Conservation (phyloP, 2,329 filamentous ascomycete genomes). For the Domatiomyces catenatus region DNA sequence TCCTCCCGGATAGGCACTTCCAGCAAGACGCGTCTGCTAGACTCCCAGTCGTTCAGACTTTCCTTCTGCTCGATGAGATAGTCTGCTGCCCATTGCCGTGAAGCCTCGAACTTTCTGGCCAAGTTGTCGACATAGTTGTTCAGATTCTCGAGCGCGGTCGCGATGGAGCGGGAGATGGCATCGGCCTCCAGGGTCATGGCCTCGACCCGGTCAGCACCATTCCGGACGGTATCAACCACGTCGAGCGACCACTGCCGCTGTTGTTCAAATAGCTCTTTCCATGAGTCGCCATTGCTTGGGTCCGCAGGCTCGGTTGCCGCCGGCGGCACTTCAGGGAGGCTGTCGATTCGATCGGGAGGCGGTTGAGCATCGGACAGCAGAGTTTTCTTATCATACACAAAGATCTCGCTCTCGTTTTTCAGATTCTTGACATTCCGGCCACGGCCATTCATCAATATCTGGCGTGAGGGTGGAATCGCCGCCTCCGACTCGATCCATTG, state of each 20-base stretch:
- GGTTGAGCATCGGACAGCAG: constrained; percentile 38
- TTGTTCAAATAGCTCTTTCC: constrained; percentile 72
- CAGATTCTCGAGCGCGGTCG: constrained; percentile 68
- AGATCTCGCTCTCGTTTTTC: constrained; percentile 61
- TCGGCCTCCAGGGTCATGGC: constrained; percentile 44
- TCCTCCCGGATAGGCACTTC: constrained; percentile 30
- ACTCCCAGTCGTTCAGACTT: constrained; percentile 30
- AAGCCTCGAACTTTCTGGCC: constrained; percentile 31
- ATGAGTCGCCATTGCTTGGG: constrained; percentile 64
- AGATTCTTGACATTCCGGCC: constrained; percentile 69
- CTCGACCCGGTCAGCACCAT: constrained; percentile 45
- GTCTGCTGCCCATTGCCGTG: constrained; percentile 31
- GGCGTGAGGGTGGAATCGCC: constrained; percentile 57
- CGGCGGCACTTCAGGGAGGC: constrained; percentile 42
- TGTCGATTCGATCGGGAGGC: constrained; percentile 33
- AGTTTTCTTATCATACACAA: constrained; percentile 73
- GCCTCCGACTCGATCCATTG: constrained; percentile 62
- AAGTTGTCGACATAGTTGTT: constrained; percentile 33
- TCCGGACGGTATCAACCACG: constrained; percentile 52
- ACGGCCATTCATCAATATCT: constrained; percentile 73
- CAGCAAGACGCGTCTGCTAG: constrained; percentile 23
- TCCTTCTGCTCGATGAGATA: constrained; percentile 29
- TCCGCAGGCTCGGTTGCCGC: constrained; percentile 61
- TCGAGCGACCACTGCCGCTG: constrained; percentile 65
- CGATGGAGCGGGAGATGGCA: constrained; percentile 62